phyloP scores from a whole-genome alignment of 768 basidiomycete species.

The Lactarius evosmus region DNA sequence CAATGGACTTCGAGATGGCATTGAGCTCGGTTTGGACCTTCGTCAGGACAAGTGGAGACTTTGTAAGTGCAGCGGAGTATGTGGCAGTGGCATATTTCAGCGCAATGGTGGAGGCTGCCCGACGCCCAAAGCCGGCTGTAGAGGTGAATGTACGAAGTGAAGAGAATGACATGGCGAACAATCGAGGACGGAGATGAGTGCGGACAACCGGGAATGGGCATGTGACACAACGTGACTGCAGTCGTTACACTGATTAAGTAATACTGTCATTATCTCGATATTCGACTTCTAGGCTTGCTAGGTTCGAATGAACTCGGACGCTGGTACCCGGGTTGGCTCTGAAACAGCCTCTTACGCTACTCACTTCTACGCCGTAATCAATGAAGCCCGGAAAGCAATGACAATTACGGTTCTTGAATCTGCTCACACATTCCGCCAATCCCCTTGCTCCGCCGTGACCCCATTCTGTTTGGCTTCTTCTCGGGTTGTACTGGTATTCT shows the following conservation, averaged over 20 bases:
- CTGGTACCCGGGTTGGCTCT: too few relatives aligned
- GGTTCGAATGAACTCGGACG: too few relatives aligned
- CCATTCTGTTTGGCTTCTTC: background rate
- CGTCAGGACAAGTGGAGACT: conserved; percentile 77
- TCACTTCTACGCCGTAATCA: background rate
- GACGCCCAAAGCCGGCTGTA: conserved; percentile 54
- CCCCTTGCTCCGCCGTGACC: background rate
- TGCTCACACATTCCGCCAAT: background rate
- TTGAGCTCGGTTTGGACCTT: conserved; percentile 85
- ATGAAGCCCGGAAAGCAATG: too few relatives aligned
- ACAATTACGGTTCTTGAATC: too few relatives aligned
- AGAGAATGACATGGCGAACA: conserved; percentile 54
- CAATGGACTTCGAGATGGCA: conserved; percentile 65
- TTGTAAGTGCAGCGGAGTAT: conserved; percentile 76
- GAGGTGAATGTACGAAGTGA: conserved; percentile 49
- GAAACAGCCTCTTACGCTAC: background rate
- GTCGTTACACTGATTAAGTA: background rate
- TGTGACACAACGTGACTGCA: background rate
- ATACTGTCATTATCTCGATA: too few relatives aligned
- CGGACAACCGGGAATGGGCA: background rate
- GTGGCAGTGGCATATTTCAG: conserved; percentile 82
- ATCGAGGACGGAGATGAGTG: background rate
- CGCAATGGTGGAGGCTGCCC: conserved; percentile 74
- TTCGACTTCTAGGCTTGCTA: too few relatives aligned
- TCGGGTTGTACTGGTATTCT: background rate